Conservation (phyloP, 2,329 filamentous ascomycete genomes). For the Fusarium fujikuroi region DNA sequence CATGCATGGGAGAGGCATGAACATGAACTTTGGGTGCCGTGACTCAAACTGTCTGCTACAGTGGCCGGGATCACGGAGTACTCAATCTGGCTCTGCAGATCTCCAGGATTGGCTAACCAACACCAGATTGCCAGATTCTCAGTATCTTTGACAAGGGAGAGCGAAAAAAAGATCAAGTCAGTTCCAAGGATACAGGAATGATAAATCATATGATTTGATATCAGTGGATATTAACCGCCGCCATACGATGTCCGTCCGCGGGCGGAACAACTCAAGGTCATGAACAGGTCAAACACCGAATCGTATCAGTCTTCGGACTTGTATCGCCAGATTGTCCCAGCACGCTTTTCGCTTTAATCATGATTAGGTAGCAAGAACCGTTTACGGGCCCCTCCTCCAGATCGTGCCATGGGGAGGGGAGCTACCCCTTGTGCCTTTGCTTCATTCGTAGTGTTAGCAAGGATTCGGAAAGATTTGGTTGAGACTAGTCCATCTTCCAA, state of each 20-base stretch:
- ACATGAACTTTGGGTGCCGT: constrained; percentile 4
- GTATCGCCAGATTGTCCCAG: constrained; percentile 7
- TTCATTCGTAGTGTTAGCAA: constrained; percentile 14
- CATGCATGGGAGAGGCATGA: constrained; percentile 6
- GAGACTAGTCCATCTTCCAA: constrained; percentile 15
- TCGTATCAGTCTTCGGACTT: constrained; percentile 22
- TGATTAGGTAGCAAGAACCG: constrained; percentile 13
- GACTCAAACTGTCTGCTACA: constrained; percentile 9
- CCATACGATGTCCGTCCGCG: not conserved
- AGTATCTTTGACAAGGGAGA: constrained; percentile 17
- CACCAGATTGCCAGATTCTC: constrained; percentile 24
- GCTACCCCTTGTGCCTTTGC: constrained; percentile 6
- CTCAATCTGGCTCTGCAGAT: constrained; percentile 32
- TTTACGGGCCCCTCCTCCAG: constrained; percentile 21
- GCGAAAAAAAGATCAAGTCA: constrained; percentile 12
- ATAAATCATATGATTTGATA: constrained; percentile 36
- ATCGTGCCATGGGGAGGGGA: constrained; percentile 30
- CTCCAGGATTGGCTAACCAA: constrained; percentile 34
- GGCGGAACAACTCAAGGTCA: not conserved
- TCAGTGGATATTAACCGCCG: constrained; percentile 31
- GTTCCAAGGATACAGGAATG: constrained; percentile 22
- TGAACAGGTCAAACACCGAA: constrained; percentile 1
- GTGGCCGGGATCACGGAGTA: constrained; percentile 17
- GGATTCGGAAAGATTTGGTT: constrained; percentile 17
- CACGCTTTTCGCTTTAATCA: not conserved